phyloP scores from a whole-genome alignment of 192 early-diverging fungal genomes.

The Radiomyces spectabilis region DNA sequence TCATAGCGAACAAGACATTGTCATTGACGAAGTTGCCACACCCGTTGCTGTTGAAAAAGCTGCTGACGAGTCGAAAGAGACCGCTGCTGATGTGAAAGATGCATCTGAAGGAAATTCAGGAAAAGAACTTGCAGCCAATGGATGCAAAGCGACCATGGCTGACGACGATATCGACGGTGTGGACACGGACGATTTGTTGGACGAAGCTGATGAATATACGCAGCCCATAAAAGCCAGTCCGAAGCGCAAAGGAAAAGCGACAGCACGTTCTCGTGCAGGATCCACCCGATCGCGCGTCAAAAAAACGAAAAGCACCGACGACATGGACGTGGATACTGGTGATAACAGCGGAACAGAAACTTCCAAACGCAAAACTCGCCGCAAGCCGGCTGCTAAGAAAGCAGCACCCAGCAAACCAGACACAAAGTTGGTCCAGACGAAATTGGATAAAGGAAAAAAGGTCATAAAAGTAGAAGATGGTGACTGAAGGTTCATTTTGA shows the following conservation, averaged over 20 bases:
- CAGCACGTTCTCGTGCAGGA: not conserved
- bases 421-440: too few relatives aligned
- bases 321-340: not conserved
- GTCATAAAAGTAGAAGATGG: too few relatives aligned
- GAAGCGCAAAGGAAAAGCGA: not conserved
- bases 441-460: not conserved
- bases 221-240: not conserved
- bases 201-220: not conserved
- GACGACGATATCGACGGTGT: slow-evolving; percentile 1
- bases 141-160: too few relatives aligned
- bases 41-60: too few relatives aligned
- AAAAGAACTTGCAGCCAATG: not conserved
- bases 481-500: too few relatives aligned
- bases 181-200: slow-evolving; percentile 12
- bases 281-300: not conserved
- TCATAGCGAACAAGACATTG: too few relatives aligned
- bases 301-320: not conserved
- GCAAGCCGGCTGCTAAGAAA: slow-evolving; percentile 11
- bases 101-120: not conserved
- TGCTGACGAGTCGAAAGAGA: too few relatives aligned
- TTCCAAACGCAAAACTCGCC: not conserved
- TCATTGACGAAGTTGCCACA: too few relatives aligned
- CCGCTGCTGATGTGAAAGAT: too few relatives aligned
- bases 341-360: slow-evolving; percentile 4
- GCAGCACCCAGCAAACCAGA: not conserved